Evolutionary conservation across 2,329 filamentous ascomycete species (phyloP).

Genomic region (Colletotrichum magnum): DNA sequence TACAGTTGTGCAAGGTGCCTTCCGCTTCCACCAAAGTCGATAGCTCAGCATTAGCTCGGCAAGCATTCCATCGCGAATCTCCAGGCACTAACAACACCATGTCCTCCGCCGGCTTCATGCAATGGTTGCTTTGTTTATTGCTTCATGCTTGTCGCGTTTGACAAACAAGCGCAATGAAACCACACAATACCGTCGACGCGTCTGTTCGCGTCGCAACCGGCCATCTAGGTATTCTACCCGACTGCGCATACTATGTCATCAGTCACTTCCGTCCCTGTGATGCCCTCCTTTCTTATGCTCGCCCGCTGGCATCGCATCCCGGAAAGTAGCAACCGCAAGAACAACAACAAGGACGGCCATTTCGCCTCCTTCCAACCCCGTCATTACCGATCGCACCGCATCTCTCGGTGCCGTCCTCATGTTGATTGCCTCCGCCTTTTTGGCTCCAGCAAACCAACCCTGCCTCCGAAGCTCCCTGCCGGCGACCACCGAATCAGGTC

Average conservation of each 20-base stretch:
- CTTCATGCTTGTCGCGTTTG: slow-evolving; percentile 32
- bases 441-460: slow-evolving; percentile 14
- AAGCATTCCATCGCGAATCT: slow-evolving; percentile 9
- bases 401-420: not conserved
- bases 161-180: slow-evolving; percentile 22
- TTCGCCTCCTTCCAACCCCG: slow-evolving; percentile 14
- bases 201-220: slow-evolving; percentile 16
- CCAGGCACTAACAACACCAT: not conserved
- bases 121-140: slow-evolving; percentile 26
- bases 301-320: slow-evolving; percentile 5
- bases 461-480: slow-evolving; percentile 26
- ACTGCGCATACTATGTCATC: not conserved
- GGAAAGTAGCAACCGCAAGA: not conserved
- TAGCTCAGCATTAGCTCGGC: not conserved
- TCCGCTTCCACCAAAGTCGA: not conserved
- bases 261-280: not conserved
- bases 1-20: too few species aligned
- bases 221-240: slow-evolving; percentile 6
- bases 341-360: not conserved
- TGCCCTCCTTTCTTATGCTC: not conserved
- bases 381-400: slow-evolving; percentile 25
- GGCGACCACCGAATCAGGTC: slow-evolving; percentile 34
- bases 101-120: not conserved
- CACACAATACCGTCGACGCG: slow-evolving; percentile 23
- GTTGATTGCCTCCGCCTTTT: slow-evolving; percentile 27